A percentile compares a stretch with the other conserved stretches of the same genome.
Evolutionary conservation across 257 asterid species (phyloP).

Genomic region (Solanum etuberosum): DNA sequence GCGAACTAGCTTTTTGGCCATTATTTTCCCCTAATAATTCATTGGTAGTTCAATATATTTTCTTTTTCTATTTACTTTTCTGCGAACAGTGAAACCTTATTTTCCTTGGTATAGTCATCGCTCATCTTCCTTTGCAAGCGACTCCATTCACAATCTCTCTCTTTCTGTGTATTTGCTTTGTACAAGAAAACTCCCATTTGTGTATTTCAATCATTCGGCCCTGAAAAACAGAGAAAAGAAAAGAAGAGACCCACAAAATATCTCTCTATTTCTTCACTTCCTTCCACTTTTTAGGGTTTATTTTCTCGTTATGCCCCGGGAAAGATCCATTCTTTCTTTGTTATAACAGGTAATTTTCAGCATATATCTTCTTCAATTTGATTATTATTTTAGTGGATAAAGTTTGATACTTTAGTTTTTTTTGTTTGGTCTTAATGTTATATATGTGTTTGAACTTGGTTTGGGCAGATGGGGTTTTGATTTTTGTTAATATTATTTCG

Average conservation of each 20-base stretch:
- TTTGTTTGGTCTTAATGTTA: background rate
- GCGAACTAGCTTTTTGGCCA: background rate
- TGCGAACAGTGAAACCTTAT: background rate
- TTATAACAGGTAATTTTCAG: background rate
- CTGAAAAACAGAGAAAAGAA: background rate
- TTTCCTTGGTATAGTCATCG: background rate
- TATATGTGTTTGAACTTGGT: background rate
- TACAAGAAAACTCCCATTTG: background rate
- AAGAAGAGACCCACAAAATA: background rate
- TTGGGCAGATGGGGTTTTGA: background rate
- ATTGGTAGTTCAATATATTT: background rate
- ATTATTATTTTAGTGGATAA: background rate
- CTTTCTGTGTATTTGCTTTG: background rate
- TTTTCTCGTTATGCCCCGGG: background rate
- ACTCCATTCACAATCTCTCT: background rate
- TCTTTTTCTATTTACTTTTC: background rate
- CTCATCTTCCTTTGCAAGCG: background rate
- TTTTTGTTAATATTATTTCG: background rate
- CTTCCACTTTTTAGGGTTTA: slow-evolving; percentile 9
- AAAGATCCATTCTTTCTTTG: slow-evolving; percentile 2
- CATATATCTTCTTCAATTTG: background rate
- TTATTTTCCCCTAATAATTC: background rate
- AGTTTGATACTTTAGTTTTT: background rate
- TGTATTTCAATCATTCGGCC: background rate
- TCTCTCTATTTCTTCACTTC: background rate